These are phyloP conservation scores for Curvularia hawaiiensis DNA, from an alignment of 2,329 filamentous ascomycete genomes.

Conservation along the genomic window DNA sequence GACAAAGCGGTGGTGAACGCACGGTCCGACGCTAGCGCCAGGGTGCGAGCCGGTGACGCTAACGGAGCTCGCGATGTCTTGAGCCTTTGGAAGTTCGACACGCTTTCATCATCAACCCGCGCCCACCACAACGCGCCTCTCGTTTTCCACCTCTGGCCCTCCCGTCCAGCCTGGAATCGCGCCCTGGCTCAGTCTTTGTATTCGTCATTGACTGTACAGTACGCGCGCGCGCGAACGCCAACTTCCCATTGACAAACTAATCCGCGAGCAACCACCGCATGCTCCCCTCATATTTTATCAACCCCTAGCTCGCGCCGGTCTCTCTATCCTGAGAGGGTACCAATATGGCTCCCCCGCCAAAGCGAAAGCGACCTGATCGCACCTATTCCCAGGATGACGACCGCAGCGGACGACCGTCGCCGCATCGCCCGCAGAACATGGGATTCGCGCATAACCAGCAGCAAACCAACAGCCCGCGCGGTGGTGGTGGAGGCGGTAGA, in stretches of 20 bases:
- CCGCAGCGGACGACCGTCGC: constrained; percentile 53
- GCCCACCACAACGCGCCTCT: constrained; percentile 17
- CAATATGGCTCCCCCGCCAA: constrained; percentile 59
- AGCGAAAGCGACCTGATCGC: constrained; percentile 61
- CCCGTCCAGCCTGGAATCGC: not conserved
- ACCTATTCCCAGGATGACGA: constrained; percentile 51
- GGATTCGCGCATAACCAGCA: constrained; percentile 58
- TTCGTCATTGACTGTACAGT: constrained; percentile 1
- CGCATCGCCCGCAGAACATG: constrained; percentile 57
- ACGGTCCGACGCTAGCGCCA: constrained; percentile 10
- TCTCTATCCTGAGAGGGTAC: constrained; percentile 32
- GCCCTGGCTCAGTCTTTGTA: not conserved
- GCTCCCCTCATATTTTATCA: constrained; percentile 31
- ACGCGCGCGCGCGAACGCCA: constrained; percentile 2
- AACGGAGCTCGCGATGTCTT: constrained; percentile 12
- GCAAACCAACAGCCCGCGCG: constrained; percentile 37
- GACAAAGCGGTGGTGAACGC: constrained; percentile 5
- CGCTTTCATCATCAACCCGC: constrained; percentile 17
- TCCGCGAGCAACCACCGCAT: constrained; percentile 31
- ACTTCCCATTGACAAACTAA: constrained; percentile 9
- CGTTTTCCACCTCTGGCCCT: constrained; percentile 1
- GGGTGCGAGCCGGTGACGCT: constrained; percentile 11
- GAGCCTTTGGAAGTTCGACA: constrained; percentile 18
- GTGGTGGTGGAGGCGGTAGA: constrained; percentile 34
- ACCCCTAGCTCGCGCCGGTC: constrained; percentile 30